Base-by-base conservation (phyloP, 225 moss, liverwort and hornwort genomes). In the Marchantia polymorpha region DNA sequence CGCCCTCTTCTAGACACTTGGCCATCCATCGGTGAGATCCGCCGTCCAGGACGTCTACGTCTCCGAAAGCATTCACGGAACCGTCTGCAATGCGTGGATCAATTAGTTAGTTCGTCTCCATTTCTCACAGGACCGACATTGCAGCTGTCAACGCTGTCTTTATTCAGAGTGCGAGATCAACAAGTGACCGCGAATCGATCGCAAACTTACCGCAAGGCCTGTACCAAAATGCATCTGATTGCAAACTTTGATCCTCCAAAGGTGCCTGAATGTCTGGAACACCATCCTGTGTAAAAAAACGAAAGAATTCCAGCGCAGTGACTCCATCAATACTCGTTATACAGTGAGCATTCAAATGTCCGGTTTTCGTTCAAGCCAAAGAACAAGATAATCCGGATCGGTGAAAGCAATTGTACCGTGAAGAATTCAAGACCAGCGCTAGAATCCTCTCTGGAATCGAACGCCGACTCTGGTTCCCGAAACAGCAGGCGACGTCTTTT, bases 401-500 rank as follows among this genome's bases (percentile, higher is more conserved):
- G 6, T 15, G 17, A 55, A 13, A 7, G 23, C 8, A 3, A 39
- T 26, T 77, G 66, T 47, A 84, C 84, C 77, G 81, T 67, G 46
- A 81, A 74, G 13, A 77, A 84, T 47, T 77, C 80, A 20, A 81
- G 73, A 77, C 77, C 78, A 7, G 16, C 48, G 55, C 72, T 72
- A 17, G 77, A 51, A 17, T 66, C 75, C 63, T 49, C 68, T 48
- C 73, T 66, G 0, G 78, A 4, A 20, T 75, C 77, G 66, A 52
- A 66, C 22, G 69, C 22, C 6, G 85, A 52, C 61, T 82, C 83
- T 49, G 75, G 69, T 52, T 76, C 85, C 30, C 69, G 60, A 78
- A 85, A 85, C 12, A 69, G 74, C 1, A 85, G 68, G 7, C 85
- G 75, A 5, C 85, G 81, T 50, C 81, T 81, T 48, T 85, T 85